A percentile compares a stretch with the other conserved stretches of the same genome.
Evolutionary conservation across 164 flowering plant genomes (phyloP).

Genomic region (Houttuynia cordata): DNA sequence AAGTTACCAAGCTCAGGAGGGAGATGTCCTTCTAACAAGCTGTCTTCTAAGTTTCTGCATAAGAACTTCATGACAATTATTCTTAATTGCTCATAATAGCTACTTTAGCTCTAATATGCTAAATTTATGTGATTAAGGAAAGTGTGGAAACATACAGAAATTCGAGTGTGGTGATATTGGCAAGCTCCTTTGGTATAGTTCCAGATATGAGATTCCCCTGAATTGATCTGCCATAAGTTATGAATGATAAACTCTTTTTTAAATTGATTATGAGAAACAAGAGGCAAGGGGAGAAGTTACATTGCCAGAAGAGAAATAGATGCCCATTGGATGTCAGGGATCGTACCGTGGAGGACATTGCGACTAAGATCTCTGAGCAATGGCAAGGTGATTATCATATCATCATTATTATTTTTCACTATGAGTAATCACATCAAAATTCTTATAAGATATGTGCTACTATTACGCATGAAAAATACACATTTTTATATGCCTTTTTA

Average conservation of each 20-base stretch:
- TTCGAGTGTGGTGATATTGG: slow-evolving; percentile 30
- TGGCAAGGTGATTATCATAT: too few species aligned
- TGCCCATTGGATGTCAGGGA: slow-evolving; percentile 54
- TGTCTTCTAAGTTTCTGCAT: slow-evolving; percentile 21
- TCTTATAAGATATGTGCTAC: too few species aligned
- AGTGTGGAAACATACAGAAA: slow-evolving; percentile 17
- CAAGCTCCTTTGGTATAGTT: slow-evolving; percentile 13
- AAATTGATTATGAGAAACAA: background rate
- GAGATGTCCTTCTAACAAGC: slow-evolving; percentile 18
- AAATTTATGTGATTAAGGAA: background rate
- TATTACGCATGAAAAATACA: too few species aligned
- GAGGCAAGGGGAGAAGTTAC: slow-evolving; percentile 19
- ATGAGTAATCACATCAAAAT: too few species aligned
- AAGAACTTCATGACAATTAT: too few species aligned
- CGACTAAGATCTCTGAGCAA: slow-evolving; percentile 44
- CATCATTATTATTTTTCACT: too few species aligned
- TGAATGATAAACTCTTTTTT: too few species aligned
- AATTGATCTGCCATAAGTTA: slow-evolving; percentile 33
- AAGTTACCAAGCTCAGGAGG: slow-evolving; percentile 29
- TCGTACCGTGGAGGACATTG: slow-evolving; percentile 59
- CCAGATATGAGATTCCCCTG: slow-evolving; percentile 22
- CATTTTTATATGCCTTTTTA: too few species aligned
- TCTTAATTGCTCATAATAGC: too few species aligned
- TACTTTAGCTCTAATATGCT: too few species aligned
- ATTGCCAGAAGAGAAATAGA: slow-evolving; percentile 27